These are phyloP conservation scores for Hyphopichia fennica DNA, from an alignment of 1,139 yeast genomes.

Conservation along the genomic window DNA sequence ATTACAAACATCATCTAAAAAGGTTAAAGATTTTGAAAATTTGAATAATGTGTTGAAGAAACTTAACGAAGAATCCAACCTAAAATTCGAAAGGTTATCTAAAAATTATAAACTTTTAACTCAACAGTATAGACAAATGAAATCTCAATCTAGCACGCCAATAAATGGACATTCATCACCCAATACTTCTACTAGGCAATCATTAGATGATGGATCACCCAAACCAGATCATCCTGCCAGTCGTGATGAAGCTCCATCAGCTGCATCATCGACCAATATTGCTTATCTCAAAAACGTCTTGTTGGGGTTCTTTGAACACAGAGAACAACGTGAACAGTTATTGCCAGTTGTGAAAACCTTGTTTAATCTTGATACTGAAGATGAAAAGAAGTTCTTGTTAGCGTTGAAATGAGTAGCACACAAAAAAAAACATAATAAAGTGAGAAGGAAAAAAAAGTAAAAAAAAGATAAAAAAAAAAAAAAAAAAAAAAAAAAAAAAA, in stretches of 20 bases:
- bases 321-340: constrained; percentile 82
- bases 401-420: constrained; percentile 47
- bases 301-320: constrained; percentile 85
- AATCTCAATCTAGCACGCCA: constrained; percentile 8
- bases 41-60: constrained; percentile 59
- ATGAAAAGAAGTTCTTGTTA: constrained; percentile 65
- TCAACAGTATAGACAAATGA: constrained; percentile 50
- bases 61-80: constrained; percentile 65
- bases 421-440: constrained; percentile 5
- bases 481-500: too few species aligned
- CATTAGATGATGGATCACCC: constrained; percentile 5
- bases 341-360: constrained; percentile 83
- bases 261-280: constrained; percentile 33
- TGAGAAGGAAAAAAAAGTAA: constrained; percentile 8
- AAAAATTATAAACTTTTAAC: constrained; percentile 65
- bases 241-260: constrained; percentile 9
- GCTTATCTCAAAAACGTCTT: constrained; percentile 87
- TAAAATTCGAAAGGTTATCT: constrained; percentile 64
- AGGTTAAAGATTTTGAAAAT: constrained; percentile 55
- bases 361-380: constrained; percentile 64
- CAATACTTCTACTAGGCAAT: constrained; percentile 3
- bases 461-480: neutral
- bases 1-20: constrained; percentile 48
- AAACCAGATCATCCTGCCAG: constrained; percentile 3
- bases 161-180: constrained; percentile 5